Percentiles rank a stretch among this genome's conserved stretches.
phyloP scores from a whole-genome alignment of 495 filamentous ascomycete genomes.

The Cercophora sp. region DNA sequence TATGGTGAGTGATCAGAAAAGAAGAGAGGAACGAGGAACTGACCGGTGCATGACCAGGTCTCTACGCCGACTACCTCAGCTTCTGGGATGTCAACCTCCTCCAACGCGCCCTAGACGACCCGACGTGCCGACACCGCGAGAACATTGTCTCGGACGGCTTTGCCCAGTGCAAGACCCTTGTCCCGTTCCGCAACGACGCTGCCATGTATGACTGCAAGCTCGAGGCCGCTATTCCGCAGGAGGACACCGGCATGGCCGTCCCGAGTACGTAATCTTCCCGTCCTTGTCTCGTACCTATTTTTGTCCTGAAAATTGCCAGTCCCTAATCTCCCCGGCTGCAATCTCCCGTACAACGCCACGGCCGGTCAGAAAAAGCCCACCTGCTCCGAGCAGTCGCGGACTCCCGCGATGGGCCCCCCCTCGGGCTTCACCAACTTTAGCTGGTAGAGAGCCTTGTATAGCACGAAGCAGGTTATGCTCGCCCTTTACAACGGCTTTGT shows the following conservation, averaged over 20 bases:
- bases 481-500: constrained; percentile 8
- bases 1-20: background rate
- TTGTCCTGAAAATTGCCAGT: background rate
- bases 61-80: constrained; percentile 10
- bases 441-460: background rate
- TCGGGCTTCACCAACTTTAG: constrained; percentile 9
- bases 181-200: background rate
- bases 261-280: constrained; percentile 2
- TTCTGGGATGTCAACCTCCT: constrained; percentile 7
- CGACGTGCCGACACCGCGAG: constrained; percentile 7
- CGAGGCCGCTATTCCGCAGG: background rate
- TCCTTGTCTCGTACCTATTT: background rate
- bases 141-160: background rate
- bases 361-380: background rate
- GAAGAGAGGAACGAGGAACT: too few species aligned
- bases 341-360: constrained; percentile 3
- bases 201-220: constrained; percentile 5
- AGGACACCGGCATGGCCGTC: background rate
- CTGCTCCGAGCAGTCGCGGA: background rate
- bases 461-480: constrained; percentile 1
- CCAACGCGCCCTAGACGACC: constrained; percentile 3
- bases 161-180: constrained; percentile 3
- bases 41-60: too few species aligned
- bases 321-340: constrained; percentile 5
- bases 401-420: background rate